Conservation (phyloP, 2,329 filamentous ascomycete species). For the Zymoseptoria crescenta region DNA sequence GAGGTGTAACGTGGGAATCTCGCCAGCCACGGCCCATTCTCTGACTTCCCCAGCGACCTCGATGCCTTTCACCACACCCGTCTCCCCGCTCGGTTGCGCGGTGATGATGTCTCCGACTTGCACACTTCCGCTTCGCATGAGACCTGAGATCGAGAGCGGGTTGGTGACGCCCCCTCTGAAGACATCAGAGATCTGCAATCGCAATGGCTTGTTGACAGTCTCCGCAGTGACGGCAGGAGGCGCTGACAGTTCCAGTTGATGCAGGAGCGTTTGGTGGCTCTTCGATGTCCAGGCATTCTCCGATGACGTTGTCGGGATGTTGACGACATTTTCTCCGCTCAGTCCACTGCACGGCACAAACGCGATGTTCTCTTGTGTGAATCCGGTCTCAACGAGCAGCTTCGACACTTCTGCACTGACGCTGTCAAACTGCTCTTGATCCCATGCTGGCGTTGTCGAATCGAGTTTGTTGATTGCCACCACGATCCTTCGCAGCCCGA, state of each 20-base stretch:
- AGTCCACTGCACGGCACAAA: slow-evolving; percentile 89
- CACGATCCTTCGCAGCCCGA: slow-evolving; percentile 81
- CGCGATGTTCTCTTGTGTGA: slow-evolving; percentile 69
- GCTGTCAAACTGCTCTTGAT: slow-evolving; percentile 70
- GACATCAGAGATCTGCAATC: slow-evolving; percentile 80
- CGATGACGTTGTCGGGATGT: slow-evolving; percentile 41
- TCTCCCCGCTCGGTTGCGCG: slow-evolving; percentile 73
- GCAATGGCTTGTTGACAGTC: slow-evolving; percentile 63
- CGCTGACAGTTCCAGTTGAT: slow-evolving; percentile 77
- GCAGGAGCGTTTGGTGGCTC: slow-evolving; percentile 57
- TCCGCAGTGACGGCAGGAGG: slow-evolving; percentile 43
- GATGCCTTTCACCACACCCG: slow-evolving; percentile 71
- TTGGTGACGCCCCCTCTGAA: slow-evolving; percentile 73
- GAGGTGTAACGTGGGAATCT: slow-evolving; percentile 79
- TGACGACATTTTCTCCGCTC: slow-evolving; percentile 75
- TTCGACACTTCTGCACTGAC: slow-evolving; percentile 76
- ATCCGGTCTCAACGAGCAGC: slow-evolving; percentile 76
- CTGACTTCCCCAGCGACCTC: slow-evolving; percentile 64
- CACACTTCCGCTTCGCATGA: slow-evolving; percentile 73
- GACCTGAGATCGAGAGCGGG: slow-evolving; percentile 75
- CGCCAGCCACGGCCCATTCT: slow-evolving; percentile 89
- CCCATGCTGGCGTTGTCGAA: slow-evolving; percentile 62
- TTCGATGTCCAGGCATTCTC: slow-evolving; percentile 65
- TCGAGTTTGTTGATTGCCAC: slow-evolving; percentile 96
- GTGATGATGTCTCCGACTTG: slow-evolving; percentile 77